Percentiles rank a stretch among this genome's conserved stretches.
phyloP scores from a whole-genome alignment of 208 protist genomes.

The Crithidia thermophila region DNA sequence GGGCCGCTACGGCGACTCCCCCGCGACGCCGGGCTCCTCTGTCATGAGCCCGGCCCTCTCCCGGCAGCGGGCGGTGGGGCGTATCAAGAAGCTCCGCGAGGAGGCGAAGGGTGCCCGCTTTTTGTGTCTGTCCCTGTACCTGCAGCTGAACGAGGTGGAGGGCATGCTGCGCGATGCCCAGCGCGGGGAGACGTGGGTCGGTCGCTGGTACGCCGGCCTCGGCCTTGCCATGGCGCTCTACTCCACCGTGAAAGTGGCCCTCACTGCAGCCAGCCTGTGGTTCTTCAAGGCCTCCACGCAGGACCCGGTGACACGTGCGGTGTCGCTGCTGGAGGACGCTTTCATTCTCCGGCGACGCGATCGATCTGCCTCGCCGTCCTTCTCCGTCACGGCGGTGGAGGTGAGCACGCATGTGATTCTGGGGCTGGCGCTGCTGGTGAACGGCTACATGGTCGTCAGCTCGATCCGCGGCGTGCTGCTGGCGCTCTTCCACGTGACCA shows the following conservation, averaged over 20 bases:
- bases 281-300: slow-evolving; percentile 38
- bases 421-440: slow-evolving; percentile 62
- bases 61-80: slow-evolving; percentile 17
- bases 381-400: slow-evolving; percentile 36
- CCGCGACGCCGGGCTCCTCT: slow-evolving; percentile 6
- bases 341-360: slow-evolving; percentile 31
- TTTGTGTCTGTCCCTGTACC: slow-evolving; percentile 66
- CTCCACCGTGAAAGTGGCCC: slow-evolving; percentile 43
- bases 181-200: slow-evolving; percentile 48
- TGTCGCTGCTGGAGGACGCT: slow-evolving; percentile 45
- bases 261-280: slow-evolving; percentile 54
- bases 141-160: slow-evolving; percentile 69
- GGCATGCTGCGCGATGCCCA: slow-evolving; percentile 53
- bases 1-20: neutral
- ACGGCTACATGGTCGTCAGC: slow-evolving; percentile 65
- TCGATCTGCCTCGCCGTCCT: neutral
- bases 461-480: slow-evolving; percentile 83
- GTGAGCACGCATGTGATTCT: slow-evolving; percentile 36
- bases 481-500: slow-evolving; percentile 71
- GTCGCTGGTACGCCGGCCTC: slow-evolving; percentile 47
- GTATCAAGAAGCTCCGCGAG: slow-evolving; percentile 35
- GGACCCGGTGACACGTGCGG: slow-evolving; percentile 60
- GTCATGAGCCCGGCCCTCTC: slow-evolving; percentile 27
- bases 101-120: slow-evolving; percentile 56
- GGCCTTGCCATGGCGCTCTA: slow-evolving; percentile 63